Evolutionary conservation across 2,329 filamentous ascomycete genomes (phyloP).

Genomic region (Parafenestella ontariensis): DNA sequence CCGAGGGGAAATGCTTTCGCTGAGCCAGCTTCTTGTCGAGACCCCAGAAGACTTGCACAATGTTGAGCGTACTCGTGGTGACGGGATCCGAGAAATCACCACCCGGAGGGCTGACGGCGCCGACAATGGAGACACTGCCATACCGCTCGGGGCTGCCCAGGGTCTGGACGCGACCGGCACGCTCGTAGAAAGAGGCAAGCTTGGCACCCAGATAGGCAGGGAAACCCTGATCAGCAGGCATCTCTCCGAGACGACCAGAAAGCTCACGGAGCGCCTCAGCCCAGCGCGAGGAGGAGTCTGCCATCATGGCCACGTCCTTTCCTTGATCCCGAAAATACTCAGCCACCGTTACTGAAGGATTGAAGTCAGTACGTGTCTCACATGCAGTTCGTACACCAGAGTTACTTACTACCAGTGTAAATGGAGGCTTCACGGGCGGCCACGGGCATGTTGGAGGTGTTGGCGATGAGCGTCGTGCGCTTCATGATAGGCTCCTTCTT

Average conservation of each 20-base stretch:
- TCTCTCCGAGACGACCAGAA: constrained; percentile 97
- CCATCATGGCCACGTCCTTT: constrained; percentile 99
- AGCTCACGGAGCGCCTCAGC: constrained; percentile 98
- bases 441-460: constrained; percentile 99
- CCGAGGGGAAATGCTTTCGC: constrained; percentile 98
- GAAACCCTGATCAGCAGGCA: constrained; percentile 99
- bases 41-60: constrained; percentile 99
- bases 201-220: constrained; percentile 96
- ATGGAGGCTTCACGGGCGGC: constrained; percentile 98
- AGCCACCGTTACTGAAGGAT: constrained; percentile 88
- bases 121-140: constrained; percentile 96
- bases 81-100: constrained; percentile 99
- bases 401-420: constrained; percentile 80
- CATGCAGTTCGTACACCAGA: no score
- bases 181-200: constrained; percentile 98
- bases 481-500: constrained; percentile 99
- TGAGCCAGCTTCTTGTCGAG: constrained; percentile 99
- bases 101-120: constrained; percentile 94
- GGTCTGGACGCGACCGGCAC: constrained; percentile 84
- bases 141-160: constrained; percentile 88
- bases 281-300: constrained; percentile 97
- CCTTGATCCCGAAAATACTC: constrained; percentile 98
- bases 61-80: constrained; percentile 89
- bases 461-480: constrained; percentile 96
- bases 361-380: no score